A percentile compares a stretch with the other conserved stretches of the same genome.
Evolutionary conservation across 2,329 filamentous ascomycete genomes (phyloP).

Genomic region (Mycogone perniciosa): DNA sequence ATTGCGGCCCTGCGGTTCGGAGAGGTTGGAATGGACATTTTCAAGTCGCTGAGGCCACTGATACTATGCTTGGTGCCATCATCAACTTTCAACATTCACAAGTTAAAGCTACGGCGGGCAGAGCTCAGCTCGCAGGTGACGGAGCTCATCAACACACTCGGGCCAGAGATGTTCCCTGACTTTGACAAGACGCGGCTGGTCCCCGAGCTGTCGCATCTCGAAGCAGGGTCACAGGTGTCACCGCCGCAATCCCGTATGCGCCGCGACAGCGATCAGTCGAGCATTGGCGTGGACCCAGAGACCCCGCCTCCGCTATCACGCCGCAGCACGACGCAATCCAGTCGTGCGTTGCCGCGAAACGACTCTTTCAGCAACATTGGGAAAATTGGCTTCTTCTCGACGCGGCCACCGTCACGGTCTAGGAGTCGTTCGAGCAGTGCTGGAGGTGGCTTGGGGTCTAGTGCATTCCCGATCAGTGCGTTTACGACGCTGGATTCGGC

Average conservation of each 20-base stretch:
- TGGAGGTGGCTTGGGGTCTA: constrained; percentile 54
- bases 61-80: constrained; percentile 78
- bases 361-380: constrained; percentile 92
- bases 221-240: constrained; percentile 21
- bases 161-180: constrained; percentile 95
- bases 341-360: constrained; percentile 64
- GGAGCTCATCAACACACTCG: constrained; percentile 87
- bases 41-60: constrained; percentile 87
- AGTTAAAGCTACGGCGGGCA: constrained; percentile 65
- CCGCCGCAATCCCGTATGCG: constrained; percentile 25
- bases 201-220: constrained; percentile 42
- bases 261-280: constrained; percentile 46
- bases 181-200: constrained; percentile 74
- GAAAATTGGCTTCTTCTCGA: constrained; percentile 83
- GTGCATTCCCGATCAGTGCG: constrained; percentile 59
- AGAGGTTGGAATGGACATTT: constrained; percentile 97
- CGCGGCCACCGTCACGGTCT: constrained; percentile 74
- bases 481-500: constrained; percentile 63
- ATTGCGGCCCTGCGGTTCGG: constrained; percentile 92
- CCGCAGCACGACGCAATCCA: constrained; percentile 48
- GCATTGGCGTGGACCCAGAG: constrained; percentile 30
- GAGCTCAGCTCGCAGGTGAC: constrained; percentile 78
- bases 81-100: constrained; percentile 76
- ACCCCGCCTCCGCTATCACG: constrained; percentile 36
- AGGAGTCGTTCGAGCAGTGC: constrained; percentile 64